Conservation (phyloP, 1,284 basidiomycete species). For the Retiboletus flavoniger region DNA sequence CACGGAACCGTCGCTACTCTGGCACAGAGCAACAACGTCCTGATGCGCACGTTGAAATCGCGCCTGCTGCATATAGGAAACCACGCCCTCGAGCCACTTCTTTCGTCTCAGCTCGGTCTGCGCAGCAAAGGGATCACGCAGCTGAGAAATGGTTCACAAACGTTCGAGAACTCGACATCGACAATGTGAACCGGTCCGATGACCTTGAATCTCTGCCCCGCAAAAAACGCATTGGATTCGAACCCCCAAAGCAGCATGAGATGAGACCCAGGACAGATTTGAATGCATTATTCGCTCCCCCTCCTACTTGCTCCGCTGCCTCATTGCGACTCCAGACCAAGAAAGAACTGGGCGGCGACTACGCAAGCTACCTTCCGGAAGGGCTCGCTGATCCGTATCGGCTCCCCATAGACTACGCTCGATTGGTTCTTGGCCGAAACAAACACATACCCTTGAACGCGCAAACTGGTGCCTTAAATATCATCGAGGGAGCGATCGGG, state of each 20-base stretch:
- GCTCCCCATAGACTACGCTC: conserved; percentile 42
- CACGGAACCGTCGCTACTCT: conserved; percentile 1
- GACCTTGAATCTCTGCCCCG: not conserved
- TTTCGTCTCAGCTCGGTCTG: conserved; percentile 26
- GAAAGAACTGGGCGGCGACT: conserved; percentile 50
- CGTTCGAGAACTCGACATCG: conserved; percentile 24
- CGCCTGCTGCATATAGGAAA: not conserved
- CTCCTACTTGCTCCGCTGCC: conserved; percentile 1
- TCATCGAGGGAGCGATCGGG: conserved; percentile 30
- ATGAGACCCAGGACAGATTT: conserved; percentile 30
- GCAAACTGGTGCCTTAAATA: conserved; percentile 32
- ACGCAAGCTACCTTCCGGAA: conserved; percentile 43
- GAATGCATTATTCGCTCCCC: conserved; percentile 22
- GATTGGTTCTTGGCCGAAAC: conserved; percentile 43
- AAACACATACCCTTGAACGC: conserved; percentile 40
- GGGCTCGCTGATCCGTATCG: conserved; percentile 10
- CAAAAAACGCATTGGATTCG: conserved; percentile 5
- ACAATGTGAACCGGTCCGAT: not conserved
- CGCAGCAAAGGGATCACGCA: conserved; percentile 24
- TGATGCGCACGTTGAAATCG: not conserved
- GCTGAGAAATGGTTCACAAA: conserved; percentile 26
- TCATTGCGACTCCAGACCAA: conserved; percentile 26
- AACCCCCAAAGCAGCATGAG: conserved; percentile 15
- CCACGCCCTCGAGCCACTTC: conserved; percentile 15
- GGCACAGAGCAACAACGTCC: conserved; percentile 3